These are phyloP conservation scores for Vaccinium darrowii DNA, from an alignment of 148 eudicot species.

Conservation along the genomic window DNA sequence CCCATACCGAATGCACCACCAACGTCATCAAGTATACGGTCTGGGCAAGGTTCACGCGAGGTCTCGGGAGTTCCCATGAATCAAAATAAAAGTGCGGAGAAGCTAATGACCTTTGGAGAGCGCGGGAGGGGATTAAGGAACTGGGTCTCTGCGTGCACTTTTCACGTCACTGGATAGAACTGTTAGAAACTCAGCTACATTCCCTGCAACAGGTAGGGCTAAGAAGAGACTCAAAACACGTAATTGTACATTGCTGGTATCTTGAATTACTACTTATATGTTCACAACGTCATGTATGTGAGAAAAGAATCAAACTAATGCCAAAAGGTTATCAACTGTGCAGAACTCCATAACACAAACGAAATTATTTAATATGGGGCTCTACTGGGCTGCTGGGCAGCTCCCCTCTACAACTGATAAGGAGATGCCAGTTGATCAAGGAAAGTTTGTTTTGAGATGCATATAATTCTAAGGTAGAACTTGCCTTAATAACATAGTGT, in stretches of 20 bases:
- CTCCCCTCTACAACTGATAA: neutral
- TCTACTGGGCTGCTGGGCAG: neutral
- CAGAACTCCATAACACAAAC: neutral
- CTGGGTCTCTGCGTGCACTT: neutral
- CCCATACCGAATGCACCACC: constrained; percentile 73
- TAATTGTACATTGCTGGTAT: neutral
- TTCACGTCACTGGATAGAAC: neutral
- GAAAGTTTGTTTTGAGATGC: neutral
- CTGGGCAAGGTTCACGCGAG: constrained; percentile 63
- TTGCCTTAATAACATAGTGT: neutral
- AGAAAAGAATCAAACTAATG: neutral
- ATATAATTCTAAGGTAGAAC: neutral
- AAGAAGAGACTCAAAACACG: neutral
- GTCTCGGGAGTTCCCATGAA: constrained; percentile 62
- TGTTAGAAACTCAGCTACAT: neutral
- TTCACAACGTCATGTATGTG: neutral
- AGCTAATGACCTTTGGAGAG: neutral
- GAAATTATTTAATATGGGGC: neutral
- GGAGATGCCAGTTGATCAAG: neutral
- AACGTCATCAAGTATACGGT: constrained; percentile 54
- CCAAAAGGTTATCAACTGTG: neutral
- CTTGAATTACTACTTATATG: neutral
- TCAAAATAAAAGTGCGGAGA: constrained; percentile 4
- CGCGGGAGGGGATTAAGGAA: neutral
- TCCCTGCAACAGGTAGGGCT: neutral